phyloP scores from a whole-genome alignment of 352 stramenopile genomes.

The Pythium scleroteichum region DNA sequence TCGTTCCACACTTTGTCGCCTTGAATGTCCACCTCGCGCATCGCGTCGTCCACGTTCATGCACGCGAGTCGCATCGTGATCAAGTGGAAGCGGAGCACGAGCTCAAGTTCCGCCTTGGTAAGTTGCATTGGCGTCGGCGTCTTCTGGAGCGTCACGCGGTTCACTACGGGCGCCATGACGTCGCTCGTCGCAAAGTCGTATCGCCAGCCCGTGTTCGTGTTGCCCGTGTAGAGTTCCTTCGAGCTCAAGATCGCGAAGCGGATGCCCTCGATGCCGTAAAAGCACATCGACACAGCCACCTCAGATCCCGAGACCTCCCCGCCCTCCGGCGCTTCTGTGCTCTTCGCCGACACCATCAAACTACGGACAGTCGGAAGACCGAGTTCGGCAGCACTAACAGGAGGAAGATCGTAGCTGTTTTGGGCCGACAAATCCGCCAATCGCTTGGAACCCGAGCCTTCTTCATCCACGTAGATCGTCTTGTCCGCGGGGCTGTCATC shows the following conservation, averaged over 20 bases:
- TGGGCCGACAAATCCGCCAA: conserved; percentile 77
- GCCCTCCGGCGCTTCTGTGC: no score
- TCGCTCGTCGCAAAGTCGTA: conserved; percentile 83
- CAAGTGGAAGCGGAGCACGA: conserved; percentile 76
- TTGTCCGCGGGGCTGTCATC: background rate
- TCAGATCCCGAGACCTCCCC: conserved; percentile 3
- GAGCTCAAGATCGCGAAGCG: conserved; percentile 74
- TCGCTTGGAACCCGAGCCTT: conserved; percentile 5
- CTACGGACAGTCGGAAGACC: conserved; percentile 68
- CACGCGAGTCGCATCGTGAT: conserved; percentile 78
- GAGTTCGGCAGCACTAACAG: conserved; percentile 72
- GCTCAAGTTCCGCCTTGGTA: conserved; percentile 54
- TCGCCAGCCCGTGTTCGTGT: conserved; percentile 76
- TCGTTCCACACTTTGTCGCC: conserved; percentile 71
- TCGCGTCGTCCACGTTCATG: conserved; percentile 70
- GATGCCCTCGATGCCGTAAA: conserved; percentile 74
- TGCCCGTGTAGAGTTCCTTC: conserved; percentile 78
- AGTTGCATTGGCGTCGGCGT: conserved; percentile 40
- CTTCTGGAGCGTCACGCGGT: conserved; percentile 64
- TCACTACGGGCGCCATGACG: conserved; percentile 66
- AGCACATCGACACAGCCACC: conserved; percentile 66
- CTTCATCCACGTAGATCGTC: conserved; percentile 21
- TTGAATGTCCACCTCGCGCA: conserved; percentile 65
- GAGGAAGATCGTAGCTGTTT: conserved; percentile 82
- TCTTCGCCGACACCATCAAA: conserved; percentile 20